Evolutionary conservation across 73 alveolate genomes (phyloP).

Genomic region (Paramecium biaurelia): DNA sequence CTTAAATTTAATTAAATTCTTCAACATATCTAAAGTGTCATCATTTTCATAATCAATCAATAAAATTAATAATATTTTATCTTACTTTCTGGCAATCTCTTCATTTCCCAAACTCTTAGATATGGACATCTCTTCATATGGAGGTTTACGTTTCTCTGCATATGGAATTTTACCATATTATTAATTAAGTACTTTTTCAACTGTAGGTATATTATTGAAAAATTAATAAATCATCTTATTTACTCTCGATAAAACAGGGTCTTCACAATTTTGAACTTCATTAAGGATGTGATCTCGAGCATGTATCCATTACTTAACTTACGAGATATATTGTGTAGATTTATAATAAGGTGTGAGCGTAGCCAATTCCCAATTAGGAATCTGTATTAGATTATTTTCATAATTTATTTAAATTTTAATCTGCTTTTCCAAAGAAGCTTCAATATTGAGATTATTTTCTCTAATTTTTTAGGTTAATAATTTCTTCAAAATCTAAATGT

Average conservation of each 20-base stretch:
- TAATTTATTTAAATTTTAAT: background rate
- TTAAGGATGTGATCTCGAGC: background rate
- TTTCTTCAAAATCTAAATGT: background rate
- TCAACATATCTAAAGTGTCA: background rate
- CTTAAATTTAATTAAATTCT: background rate
- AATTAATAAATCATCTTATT: constrained; percentile 1
- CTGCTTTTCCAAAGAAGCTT: background rate
- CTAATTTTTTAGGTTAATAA: background rate
- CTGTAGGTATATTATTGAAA: background rate
- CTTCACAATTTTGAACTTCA: background rate
- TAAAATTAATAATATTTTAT: background rate
- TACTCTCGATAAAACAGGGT: background rate
- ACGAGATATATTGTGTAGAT: background rate
- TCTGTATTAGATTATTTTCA: background rate
- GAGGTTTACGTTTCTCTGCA: constrained; percentile 37
- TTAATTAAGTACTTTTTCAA: constrained; percentile 31
- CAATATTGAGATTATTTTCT: background rate
- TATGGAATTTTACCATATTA: constrained; percentile 45
- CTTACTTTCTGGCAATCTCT: background rate
- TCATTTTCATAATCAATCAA: constrained; percentile 49
- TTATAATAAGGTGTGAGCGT: background rate
- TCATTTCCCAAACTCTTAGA: constrained; percentile 42
- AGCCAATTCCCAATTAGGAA: constrained; percentile 6
- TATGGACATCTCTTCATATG: background rate
- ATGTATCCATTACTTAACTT: constrained; percentile 37